phyloP scores from a whole-genome alignment of 202 grass and related monocot species.

The Schoenoplectus tabernaemontani region DNA sequence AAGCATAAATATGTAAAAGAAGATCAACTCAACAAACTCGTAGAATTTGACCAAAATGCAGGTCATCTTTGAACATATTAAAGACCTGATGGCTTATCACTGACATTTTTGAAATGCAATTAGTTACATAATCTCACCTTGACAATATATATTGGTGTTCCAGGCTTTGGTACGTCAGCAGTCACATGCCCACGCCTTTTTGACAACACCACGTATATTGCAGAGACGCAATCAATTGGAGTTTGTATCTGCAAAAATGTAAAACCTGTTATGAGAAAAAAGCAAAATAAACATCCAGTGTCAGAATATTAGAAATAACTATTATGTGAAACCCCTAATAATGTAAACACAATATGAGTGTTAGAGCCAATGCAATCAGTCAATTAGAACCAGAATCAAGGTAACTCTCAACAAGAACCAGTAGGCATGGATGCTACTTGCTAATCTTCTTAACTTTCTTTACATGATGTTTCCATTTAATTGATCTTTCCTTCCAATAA shows the following conservation, averaged over 20 bases:
- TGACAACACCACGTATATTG: constrained; percentile 91
- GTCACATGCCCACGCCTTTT: constrained; percentile 88
- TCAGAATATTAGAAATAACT: not conserved
- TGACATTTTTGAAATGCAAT: not conserved
- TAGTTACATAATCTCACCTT: constrained; percentile 42
- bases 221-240: constrained; percentile 96
- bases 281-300: not conserved
- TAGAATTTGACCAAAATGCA: not conserved
- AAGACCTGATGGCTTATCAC: not conserved
- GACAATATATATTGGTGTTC: constrained; percentile 84
- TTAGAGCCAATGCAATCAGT: no score
- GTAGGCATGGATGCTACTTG: not conserved
- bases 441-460: not conserved
- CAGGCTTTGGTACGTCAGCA: constrained; percentile 88
- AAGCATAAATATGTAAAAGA: not conserved
- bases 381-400: constrained; percentile 3
- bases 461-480: not conserved
- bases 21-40: not conserved
- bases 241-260: constrained; percentile 71
- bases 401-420: not conserved
- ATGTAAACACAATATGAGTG: no score
- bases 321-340: not conserved
- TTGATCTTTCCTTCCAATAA: not conserved
- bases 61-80: not conserved
- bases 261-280: constrained; percentile 5